Evolutionary conservation across 768 basidiomycete genomes (phyloP).

Genomic region (Cystofilobasidium bisporidii): DNA sequence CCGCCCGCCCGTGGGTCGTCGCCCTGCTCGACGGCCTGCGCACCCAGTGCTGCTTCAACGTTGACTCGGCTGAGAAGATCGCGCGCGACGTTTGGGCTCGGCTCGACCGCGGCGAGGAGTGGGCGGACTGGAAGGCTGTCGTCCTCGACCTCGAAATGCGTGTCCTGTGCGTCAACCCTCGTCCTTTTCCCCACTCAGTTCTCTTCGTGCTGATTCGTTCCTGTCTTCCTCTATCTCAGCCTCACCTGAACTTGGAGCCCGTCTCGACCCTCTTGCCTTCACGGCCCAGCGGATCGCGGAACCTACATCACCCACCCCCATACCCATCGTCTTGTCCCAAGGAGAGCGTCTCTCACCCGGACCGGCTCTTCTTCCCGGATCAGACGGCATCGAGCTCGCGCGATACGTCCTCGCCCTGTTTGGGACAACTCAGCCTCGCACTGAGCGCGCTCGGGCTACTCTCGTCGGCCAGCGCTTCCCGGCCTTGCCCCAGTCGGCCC

Average conservation of each 20-base stretch:
- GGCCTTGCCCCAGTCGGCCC: too few species aligned
- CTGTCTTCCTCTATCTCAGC: not conserved
- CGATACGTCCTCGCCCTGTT: too few species aligned
- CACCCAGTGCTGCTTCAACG: slow-evolving; percentile 41
- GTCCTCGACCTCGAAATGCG: slow-evolving; percentile 30
- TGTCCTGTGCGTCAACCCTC: slow-evolving; percentile 21
- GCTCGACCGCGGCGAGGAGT: slow-evolving; percentile 27
- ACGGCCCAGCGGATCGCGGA: too few species aligned
- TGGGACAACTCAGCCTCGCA: not conserved
- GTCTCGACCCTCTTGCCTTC: not conserved
- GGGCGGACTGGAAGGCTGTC: slow-evolving; percentile 31
- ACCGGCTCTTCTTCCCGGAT: not conserved
- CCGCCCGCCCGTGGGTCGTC: slow-evolving; percentile 31
- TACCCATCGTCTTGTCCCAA: not conserved
- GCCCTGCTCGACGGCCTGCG: slow-evolving; percentile 37
- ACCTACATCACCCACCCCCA: too few species aligned
- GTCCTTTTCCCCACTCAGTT: not conserved
- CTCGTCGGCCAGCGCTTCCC: too few species aligned
- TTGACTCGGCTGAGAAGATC: slow-evolving; percentile 41
- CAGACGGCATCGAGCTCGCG: too few species aligned
- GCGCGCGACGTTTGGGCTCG: slow-evolving; percentile 33
- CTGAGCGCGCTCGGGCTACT: too few species aligned
- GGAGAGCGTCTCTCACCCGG: not conserved
- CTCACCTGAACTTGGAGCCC: slow-evolving; percentile 13
- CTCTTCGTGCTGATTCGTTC: too few species aligned